Percentiles rank a stretch among this genome's conserved stretches.
phyloP scores from a whole-genome alignment of 352 stramenopile species.

The Phytophthora ramorum region DNA sequence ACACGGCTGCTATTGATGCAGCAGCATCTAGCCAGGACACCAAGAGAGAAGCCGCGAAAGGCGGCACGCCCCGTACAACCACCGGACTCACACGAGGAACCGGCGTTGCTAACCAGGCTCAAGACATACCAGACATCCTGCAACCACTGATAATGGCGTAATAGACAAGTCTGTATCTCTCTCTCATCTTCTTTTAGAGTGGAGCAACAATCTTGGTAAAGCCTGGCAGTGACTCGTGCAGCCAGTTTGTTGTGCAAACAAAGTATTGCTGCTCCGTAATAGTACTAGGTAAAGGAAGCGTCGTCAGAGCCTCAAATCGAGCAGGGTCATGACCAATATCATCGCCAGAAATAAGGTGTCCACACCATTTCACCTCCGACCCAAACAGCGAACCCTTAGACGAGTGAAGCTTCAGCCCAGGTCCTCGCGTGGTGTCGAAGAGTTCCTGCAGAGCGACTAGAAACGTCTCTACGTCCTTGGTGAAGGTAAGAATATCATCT shows the following conservation, averaged over 20 bases:
- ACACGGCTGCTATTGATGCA: too few relatives aligned
- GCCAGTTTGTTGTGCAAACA: background rate
- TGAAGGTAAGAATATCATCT: conserved; percentile 31
- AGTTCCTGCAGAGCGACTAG: conserved; percentile 10
- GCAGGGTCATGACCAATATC: conserved; percentile 17
- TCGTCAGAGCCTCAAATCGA: background rate
- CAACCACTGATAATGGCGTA: too few relatives aligned
- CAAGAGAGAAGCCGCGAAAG: too few relatives aligned
- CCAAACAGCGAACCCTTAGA: conserved; percentile 26
- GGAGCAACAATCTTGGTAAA: background rate
- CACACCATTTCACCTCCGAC: conserved; percentile 26
- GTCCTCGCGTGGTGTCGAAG: conserved; percentile 13
- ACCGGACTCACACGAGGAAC: too few relatives aligned
- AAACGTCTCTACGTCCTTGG: conserved; percentile 9
- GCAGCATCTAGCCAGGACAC: too few relatives aligned
- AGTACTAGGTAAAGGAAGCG: background rate
- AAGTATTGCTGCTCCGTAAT: conserved; percentile 1
- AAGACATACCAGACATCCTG: too few relatives aligned
- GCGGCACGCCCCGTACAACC: too few relatives aligned
- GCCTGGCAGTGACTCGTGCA: background rate
- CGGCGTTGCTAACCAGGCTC: too few relatives aligned
- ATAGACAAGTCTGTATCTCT: too few relatives aligned
- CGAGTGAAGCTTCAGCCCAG: conserved; percentile 23
- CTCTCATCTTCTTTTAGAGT: background rate
- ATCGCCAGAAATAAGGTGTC: conserved; percentile 6